A percentile compares a stretch with the other conserved stretches of the same genome.
Conservation (phyloP, 192 early-diverging fungal species). For the Gonapodya prolifera region DNA sequence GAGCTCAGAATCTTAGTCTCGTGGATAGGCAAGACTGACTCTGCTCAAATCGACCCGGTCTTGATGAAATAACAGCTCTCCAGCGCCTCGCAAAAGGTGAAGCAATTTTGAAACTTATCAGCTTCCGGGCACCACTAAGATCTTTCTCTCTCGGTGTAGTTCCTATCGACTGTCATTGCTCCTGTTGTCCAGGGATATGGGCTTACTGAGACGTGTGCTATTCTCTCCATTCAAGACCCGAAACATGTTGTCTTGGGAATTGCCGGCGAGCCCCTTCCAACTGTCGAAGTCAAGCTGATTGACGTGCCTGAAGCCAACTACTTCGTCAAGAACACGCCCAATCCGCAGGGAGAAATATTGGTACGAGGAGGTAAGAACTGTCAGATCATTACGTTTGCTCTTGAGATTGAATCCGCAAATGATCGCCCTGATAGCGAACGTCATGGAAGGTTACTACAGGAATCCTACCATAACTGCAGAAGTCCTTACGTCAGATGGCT, state of each 20-base stretch:
- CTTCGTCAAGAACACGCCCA: constrained; percentile 32
- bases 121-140: too few relatives aligned
- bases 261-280: constrained; percentile 64
- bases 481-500: constrained; percentile 60
- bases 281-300: constrained; percentile 67
- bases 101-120: too few relatives aligned
- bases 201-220: constrained; percentile 29
- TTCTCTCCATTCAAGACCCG: not conserved
- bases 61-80: too few relatives aligned
- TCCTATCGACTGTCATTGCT: constrained; percentile 61
- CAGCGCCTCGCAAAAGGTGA: too few relatives aligned
- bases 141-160: too few relatives aligned
- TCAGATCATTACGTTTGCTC: not conserved
- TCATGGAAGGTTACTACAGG: constrained; percentile 61
- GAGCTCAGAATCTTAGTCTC: constrained; percentile 64
- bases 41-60: too few relatives aligned
- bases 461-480: constrained; percentile 49
- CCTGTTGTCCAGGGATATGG: constrained; percentile 80
- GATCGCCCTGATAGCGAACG: too few relatives aligned
- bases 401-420: too few relatives aligned
- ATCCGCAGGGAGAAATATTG: constrained; percentile 59
- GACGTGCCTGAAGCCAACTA: constrained; percentile 58
- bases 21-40: too few relatives aligned
- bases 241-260: constrained; percentile 5
- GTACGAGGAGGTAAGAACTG: constrained; percentile 58